Conservation (phyloP, 139 green algal genomes). For the Asterochloris erici region DNA sequence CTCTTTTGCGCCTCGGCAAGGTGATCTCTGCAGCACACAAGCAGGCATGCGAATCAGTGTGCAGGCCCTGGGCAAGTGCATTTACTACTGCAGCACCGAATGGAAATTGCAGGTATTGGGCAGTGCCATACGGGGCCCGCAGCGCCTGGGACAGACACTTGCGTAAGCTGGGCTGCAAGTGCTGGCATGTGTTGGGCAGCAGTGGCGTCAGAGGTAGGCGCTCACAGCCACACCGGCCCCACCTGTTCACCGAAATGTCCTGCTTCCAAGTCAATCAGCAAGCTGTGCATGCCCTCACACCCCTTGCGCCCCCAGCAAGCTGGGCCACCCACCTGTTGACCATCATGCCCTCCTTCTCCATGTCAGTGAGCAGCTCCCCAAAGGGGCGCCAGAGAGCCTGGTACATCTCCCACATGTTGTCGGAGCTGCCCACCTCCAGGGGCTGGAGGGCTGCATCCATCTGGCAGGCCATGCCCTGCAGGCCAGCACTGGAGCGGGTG, state of each 20-base stretch:
- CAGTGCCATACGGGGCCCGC: too few species aligned
- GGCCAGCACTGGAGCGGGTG: background rate
- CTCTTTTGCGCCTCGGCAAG: constrained; percentile 42
- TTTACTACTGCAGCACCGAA: too few species aligned
- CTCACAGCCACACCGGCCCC: too few species aligned
- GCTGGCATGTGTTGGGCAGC: too few species aligned
- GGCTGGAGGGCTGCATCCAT: background rate
- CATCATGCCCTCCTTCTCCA: constrained; percentile 80
- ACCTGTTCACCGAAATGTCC: too few species aligned
- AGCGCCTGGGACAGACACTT: too few species aligned
- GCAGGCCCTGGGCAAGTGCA: too few species aligned
- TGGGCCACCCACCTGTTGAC: constrained; percentile 31
- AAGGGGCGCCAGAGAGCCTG: constrained; percentile 73
- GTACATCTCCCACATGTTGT: constrained; percentile 83
- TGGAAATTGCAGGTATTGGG: too few species aligned
- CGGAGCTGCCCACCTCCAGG: background rate
- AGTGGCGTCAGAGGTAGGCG: too few species aligned
- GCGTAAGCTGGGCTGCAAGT: too few species aligned
- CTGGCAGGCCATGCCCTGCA: background rate
- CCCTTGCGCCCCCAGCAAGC: too few species aligned
- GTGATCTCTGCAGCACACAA: constrained; percentile 32
- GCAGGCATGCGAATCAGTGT: background rate
- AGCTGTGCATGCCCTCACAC: background rate
- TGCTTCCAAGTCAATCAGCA: background rate
- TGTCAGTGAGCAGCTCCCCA: constrained; percentile 89